Conservation (phyloP, 2,329 filamentous ascomycete genomes). For the Remersonia thermophila region DNA sequence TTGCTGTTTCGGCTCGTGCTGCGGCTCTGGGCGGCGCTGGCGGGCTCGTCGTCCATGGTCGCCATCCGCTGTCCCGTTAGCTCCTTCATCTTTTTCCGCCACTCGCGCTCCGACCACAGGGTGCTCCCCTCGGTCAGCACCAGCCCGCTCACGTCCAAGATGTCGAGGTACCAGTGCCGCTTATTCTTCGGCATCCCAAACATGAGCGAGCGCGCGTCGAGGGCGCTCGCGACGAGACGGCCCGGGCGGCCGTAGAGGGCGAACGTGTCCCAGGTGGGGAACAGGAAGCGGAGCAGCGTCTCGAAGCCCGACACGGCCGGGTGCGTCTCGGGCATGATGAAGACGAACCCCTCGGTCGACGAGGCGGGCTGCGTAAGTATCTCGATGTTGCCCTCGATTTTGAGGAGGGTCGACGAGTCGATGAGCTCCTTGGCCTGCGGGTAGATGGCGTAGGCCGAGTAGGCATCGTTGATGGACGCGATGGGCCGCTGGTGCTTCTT, state of each 20-base stretch:
- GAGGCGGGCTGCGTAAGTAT: slow-evolving; percentile 71
- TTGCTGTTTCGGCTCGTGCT: slow-evolving; percentile 48
- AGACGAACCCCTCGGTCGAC: slow-evolving; percentile 83
- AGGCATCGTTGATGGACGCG: slow-evolving; percentile 81
- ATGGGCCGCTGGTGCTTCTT: slow-evolving; percentile 77
- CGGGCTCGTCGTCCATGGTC: slow-evolving; percentile 39
- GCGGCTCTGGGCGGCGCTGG: slow-evolving; percentile 28
- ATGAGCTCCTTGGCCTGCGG: slow-evolving; percentile 89
- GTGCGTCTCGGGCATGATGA: slow-evolving; percentile 91
- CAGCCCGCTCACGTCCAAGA: slow-evolving; percentile 68
- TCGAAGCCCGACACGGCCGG: slow-evolving; percentile 91
- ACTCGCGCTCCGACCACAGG: slow-evolving; percentile 74
- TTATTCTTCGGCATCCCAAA: slow-evolving; percentile 90
- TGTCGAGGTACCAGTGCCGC: slow-evolving; percentile 82
- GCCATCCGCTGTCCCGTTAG: slow-evolving; percentile 70
- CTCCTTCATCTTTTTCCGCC: slow-evolving; percentile 82
- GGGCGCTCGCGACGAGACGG: slow-evolving; percentile 72
- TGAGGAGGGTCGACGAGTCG: slow-evolving; percentile 85
- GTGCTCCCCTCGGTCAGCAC: slow-evolving; percentile 68
- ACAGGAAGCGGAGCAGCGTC: slow-evolving; percentile 84
- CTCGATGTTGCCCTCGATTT: slow-evolving; percentile 82
- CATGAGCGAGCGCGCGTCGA: slow-evolving; percentile 86
- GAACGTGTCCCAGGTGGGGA: slow-evolving; percentile 90
- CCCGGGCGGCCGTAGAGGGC: slow-evolving; percentile 80
- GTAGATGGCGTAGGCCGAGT: slow-evolving; percentile 89